Evolutionary conservation across 768 basidiomycete genomes (phyloP), one percentile per base, ranked within the genome.

Genomic region (Daedaleopsis nitida): DNA sequence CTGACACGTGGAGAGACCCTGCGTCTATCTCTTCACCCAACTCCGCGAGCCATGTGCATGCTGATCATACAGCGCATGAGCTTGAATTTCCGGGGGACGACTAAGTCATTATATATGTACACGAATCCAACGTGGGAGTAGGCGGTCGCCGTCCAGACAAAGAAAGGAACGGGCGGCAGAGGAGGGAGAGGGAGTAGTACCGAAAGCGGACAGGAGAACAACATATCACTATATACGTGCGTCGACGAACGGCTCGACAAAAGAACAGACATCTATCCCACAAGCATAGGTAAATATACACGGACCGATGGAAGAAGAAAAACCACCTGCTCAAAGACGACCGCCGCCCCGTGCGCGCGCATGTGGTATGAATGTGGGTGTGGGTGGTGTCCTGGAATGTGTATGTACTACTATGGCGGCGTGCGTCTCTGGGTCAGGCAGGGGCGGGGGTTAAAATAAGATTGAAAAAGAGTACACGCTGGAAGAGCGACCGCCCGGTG

Each of bases 201-300:
- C 37, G 54, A 48, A 57, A 14, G 38, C 43, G 63, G 21, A 34
- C 11, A 48, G 43, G 57, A 27, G 52, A 37, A 49, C 34, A 59
- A 55, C 57, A 51, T 66, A 55, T 32, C 3, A 60, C 62, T 52
- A 52, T 34, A 55, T 50, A 66, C 53, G 54, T 64, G 27, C 27
- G 27, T 32, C 27, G 27, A 32, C 27, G 27, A 32, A 32, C 27
- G 27, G 27, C 27, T 3, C 4, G 70, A 69, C 67, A 69, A 76
- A 73, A 60, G n/a, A n/a, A 73, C 68, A 60, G 69, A 62, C 58
- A 65, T 70, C 71, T 70, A 69, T 70, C 66, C 67, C 68, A 59
- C 65, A 68, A 69, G 68, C 71, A 75, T 73, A 71, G 71, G 59
- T 57, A 71, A 72, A 59, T 57, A 66, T 70, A 70, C 69, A 73